Evolutionary conservation across 2,329 filamentous ascomycete genomes (phyloP), one percentile per base, ranked within the genome.

Genomic region (Fusarium chaquense): DNA sequence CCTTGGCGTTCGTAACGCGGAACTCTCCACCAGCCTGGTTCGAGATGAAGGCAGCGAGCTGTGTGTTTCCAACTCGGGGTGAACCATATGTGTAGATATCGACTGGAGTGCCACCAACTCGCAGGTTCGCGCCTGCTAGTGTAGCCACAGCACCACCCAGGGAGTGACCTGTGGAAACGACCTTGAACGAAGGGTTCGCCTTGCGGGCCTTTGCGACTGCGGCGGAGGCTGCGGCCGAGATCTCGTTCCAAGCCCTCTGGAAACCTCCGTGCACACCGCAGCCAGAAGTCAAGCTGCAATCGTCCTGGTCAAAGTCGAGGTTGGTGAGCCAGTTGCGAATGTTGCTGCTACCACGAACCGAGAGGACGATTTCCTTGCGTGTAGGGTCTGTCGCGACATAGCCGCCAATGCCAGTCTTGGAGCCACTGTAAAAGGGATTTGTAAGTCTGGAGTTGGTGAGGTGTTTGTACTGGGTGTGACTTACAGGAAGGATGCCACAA

Each of bases 51-150:
- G 81, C 75, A 55, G 83, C 84, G 60, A 91, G 83, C 20, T 77
- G 81, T 4, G 76, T 73, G 77, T 91, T 89, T 63, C 89, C 91
- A 20, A 90, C 83, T 46, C 90, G 89, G 3, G 91, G 91, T 20
- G 87, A 83, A 65, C 91, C 91, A 79, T 86, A 93, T 2, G 87
- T 90, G 82, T 89, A 91, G 44, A 92, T 73, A 70, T 90, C 88
- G 18, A 76, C 62, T 3, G 78, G 68, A 62, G 80, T 78, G 43
- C 85, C 87, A 12, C 76, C 73, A 8, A 77, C 76, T 47, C 89
- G 85, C 22, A 91, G 79, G 69, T 87, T 83, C 1, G 84, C 87
- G 0, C 84, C 87, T 0, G 83, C 90, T 6, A 93, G 76, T 9
- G 85, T 87, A 40, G 86, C 88, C 3, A 93, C 81, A 9, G 89